Percentiles rank a stretch among this genome's conserved stretches.
These are phyloP conservation scores for Actinomucor elegans DNA, from an alignment of 371 early-diverging fungal species.

Conservation along the genomic window DNA sequence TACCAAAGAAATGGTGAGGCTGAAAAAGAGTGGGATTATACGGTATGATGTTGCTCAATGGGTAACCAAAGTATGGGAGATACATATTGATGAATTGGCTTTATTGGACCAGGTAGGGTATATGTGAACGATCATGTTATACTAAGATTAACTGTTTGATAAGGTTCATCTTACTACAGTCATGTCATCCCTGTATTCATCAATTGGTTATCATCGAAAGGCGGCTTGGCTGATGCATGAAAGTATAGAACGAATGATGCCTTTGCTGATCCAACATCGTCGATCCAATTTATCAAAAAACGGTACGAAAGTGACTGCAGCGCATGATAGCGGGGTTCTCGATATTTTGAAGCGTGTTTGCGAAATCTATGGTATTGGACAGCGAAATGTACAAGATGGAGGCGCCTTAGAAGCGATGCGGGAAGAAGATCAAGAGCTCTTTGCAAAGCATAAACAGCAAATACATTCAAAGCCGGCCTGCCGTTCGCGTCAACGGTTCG, in stretches of 20 bases:
- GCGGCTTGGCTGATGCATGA: slow-evolving; percentile 74
- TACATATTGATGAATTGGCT: slow-evolving; percentile 50
- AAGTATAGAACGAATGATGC: slow-evolving; percentile 59
- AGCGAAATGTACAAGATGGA: slow-evolving; percentile 56
- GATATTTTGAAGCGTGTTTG: slow-evolving; percentile 62
- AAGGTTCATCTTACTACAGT: slow-evolving; percentile 61
- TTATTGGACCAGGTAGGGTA: slow-evolving; percentile 55
- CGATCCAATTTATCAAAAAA: slow-evolving; percentile 32
- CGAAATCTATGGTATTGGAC: slow-evolving; percentile 66
- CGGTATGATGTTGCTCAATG: slow-evolving; percentile 59
- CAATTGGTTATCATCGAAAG: slow-evolving; percentile 69
- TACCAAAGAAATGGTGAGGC: not conserved
- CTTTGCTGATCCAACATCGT: slow-evolving; percentile 51
- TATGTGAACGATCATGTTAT: not conserved
- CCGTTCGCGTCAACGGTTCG: no score
- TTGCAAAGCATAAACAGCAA: not conserved
- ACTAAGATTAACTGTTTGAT: not conserved
- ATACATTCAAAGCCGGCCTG: no score
- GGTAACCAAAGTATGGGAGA: slow-evolving; percentile 56
- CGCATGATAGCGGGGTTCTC: slow-evolving; percentile 55
- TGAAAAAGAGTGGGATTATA: slow-evolving; percentile 20
- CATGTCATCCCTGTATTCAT: slow-evolving; percentile 62
- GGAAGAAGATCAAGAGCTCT: slow-evolving; percentile 11
- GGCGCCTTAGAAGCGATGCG: slow-evolving; percentile 27
- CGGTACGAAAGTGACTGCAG: slow-evolving; percentile 10